phyloP scores from a whole-genome alignment of 2,329 filamentous ascomycete genomes.

The Fusarium vanettenii region DNA sequence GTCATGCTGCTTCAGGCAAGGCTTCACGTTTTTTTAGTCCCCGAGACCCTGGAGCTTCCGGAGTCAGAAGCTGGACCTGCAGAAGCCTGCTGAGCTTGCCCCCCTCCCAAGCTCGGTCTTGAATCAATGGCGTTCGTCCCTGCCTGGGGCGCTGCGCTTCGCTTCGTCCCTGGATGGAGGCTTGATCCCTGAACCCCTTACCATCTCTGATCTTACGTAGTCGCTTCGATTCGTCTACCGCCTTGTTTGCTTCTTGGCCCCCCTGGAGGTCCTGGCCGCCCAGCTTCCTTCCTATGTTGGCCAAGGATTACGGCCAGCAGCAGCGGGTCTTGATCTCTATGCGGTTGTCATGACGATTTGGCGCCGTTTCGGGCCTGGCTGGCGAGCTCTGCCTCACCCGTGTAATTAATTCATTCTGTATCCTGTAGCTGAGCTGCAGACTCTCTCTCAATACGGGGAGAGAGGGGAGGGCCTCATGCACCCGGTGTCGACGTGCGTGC shows the following conservation, averaged over 20 bases:
- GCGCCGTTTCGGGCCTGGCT: constrained; percentile 35
- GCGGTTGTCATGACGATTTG: constrained; percentile 45
- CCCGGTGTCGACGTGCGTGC: not conserved
- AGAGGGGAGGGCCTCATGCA: not conserved
- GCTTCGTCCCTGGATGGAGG: not conserved
- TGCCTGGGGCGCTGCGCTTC: not conserved
- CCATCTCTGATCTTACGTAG: constrained; percentile 41
- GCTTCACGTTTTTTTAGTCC: not conserved
- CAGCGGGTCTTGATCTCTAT: constrained; percentile 23
- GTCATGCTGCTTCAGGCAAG: constrained; percentile 16
- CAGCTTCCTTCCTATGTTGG: constrained; percentile 21
- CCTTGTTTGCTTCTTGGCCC: not conserved
- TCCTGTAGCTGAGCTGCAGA: not conserved
- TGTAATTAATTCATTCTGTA: not conserved
- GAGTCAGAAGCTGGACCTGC: constrained; percentile 27
- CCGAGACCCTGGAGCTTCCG: not conserved
- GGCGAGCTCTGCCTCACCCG: constrained; percentile 12
- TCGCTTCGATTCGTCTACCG: constrained; percentile 17
- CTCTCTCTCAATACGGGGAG: not conserved
- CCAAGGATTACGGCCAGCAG: constrained; percentile 23
- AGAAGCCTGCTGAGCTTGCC: constrained; percentile 15
- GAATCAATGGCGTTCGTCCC: constrained; percentile 10
- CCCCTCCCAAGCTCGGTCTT: not conserved
- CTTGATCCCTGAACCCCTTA: constrained; percentile 34
- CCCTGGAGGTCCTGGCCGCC: constrained; percentile 8